phyloP scores from a whole-genome alignment of 768 basidiomycete genomes.

The Chalciporus piperatus region DNA sequence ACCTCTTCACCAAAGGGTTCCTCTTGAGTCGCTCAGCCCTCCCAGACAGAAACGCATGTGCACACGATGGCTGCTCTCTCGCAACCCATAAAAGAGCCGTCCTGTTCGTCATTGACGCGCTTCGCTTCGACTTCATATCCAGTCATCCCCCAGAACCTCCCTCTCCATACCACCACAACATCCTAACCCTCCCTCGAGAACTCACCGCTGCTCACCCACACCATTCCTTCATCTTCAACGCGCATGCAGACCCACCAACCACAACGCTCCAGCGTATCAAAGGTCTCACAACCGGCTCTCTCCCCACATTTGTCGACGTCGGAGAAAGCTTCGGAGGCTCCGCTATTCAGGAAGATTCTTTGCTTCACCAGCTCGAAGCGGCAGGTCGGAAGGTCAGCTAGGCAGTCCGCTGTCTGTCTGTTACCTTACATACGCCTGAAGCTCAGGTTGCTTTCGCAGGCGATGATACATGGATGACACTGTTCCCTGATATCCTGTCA shows the following conservation, averaged over 20 bases:
- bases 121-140: conserved; percentile 92
- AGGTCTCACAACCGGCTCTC: conserved; percentile 88
- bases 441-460: conserved; percentile 84
- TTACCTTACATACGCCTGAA: conserved; percentile 14
- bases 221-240: conserved; percentile 83
- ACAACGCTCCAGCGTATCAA: conserved; percentile 94
- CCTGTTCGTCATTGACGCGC: conserved; percentile 84
- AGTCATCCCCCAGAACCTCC: conserved; percentile 54
- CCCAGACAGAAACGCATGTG: conserved; percentile 42
- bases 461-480: conserved; percentile 93
- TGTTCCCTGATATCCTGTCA: conserved; percentile 77
- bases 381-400: conserved; percentile 57
- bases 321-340: conserved; percentile 90
- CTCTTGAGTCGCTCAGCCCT: conserved; percentile 66
- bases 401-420: neutral
- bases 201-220: conserved; percentile 61
- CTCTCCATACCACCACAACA: conserved; percentile 75
- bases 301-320: conserved; percentile 95
- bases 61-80: conserved; percentile 43
- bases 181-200: conserved; percentile 75
- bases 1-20: conserved; percentile 90
- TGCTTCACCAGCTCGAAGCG: conserved; percentile 66
- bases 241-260: conserved; percentile 92
- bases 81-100: conserved; percentile 80
- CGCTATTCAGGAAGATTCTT: conserved; percentile 83